Conservation (phyloP, 148 eudicot species). For the Bassia scoparia region DNA sequence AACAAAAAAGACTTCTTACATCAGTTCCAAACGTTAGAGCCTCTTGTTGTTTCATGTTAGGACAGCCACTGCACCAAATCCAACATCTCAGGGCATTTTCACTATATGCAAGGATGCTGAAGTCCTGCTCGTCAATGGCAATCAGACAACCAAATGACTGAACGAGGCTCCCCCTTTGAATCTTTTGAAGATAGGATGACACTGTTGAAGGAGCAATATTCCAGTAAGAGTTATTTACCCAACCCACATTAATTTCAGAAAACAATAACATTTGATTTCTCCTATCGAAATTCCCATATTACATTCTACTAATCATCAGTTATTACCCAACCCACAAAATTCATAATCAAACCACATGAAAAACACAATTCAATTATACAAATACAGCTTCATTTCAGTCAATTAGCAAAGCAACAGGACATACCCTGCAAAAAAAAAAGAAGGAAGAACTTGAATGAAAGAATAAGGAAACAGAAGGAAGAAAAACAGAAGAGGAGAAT, state of each 20-base stretch:
- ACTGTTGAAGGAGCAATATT: conserved; percentile 59
- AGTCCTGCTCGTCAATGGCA: conserved; percentile 56
- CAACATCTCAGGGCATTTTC: conserved; percentile 84
- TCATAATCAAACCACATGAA: too few relatives aligned
- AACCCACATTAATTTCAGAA: too few relatives aligned
- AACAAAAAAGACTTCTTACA: conserved; percentile 53
- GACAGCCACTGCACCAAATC: conserved; percentile 61
- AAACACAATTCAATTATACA: too few relatives aligned
- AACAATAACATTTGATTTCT: too few relatives aligned
- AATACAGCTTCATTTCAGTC: too few relatives aligned
- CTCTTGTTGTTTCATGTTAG: conserved; percentile 61
- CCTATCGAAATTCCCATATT: neutral
- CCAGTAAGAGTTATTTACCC: conserved; percentile 48
- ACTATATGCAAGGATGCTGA: conserved; percentile 62
- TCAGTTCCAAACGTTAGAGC: conserved; percentile 65
- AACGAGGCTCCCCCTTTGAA: conserved; percentile 75
- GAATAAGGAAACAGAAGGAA: too few relatives aligned
- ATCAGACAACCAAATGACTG: conserved; percentile 88
- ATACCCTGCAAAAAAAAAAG: too few relatives aligned
- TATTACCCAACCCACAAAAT: neutral
- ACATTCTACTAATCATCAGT: neutral
- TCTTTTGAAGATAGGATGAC: conserved; percentile 65
- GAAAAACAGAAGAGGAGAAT: too few relatives aligned
- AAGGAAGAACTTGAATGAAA: too few relatives aligned
- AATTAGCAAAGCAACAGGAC: too few relatives aligned